Percentiles rank a stretch among this genome's conserved stretches.
These are phyloP conservation scores for Chenopodium suecicum DNA, from an alignment of 148 eudicot genomes.

Conservation along the genomic window DNA sequence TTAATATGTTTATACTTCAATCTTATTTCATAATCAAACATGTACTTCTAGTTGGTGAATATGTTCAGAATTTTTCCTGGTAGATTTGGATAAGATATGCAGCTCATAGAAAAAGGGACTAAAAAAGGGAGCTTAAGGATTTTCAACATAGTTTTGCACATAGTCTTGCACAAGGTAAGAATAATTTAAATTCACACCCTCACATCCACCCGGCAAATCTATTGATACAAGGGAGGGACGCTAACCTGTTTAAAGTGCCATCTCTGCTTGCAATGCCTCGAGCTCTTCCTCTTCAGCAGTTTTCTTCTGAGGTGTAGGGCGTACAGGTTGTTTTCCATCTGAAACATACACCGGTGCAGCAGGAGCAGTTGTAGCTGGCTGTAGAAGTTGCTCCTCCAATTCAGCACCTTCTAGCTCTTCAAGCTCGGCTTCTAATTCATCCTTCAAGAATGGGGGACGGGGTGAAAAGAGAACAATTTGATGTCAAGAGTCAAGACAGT, in stretches of 20 bases:
- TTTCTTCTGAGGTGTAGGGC: conserved; percentile 43
- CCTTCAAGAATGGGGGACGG: conserved; percentile 27
- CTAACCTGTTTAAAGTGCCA: conserved; percentile 48
- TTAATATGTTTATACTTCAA: neutral
- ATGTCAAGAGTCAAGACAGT: neutral
- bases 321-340: conserved; percentile 39
- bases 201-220: neutral
- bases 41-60: neutral
- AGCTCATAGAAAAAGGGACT: neutral
- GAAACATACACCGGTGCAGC: conserved; percentile 44
- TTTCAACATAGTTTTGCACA: neutral
- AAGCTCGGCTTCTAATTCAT: conserved; percentile 69
- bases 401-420: conserved; percentile 69
- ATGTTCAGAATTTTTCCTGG: neutral
- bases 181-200: neutral
- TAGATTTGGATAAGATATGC: neutral
- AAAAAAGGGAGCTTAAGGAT: neutral
- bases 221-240: neutral
- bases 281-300: conserved; percentile 66
- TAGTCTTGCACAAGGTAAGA: neutral
- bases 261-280: conserved; percentile 63
- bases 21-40: neutral
- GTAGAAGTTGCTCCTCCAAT: conserved; percentile 64
- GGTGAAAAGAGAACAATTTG: neutral
- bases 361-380: conserved; percentile 60